Evolutionary conservation across 83 land plant genomes (phyloP), one percentile per base, ranked within the genome.

Genomic region (Larix sibirica): DNA sequence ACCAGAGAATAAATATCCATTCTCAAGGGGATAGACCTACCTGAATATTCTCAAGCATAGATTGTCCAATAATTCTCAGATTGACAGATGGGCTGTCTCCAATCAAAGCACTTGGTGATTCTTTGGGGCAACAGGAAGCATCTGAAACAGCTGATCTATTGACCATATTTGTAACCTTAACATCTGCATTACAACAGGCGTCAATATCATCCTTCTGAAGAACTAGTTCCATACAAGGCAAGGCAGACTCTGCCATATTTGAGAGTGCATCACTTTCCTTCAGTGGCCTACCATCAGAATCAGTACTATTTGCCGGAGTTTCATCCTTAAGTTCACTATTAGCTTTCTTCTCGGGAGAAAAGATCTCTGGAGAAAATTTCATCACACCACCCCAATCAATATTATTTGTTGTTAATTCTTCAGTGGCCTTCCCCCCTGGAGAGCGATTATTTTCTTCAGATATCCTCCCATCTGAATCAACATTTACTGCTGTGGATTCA

Each of bases 1-100:
- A 40, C n/a, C 3, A 81, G 16, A 65, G 50, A 42, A 18, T 24
- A n/a, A 20, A 67, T 23, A 66, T 18, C 33, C 20, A 1, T 36
- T 65, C 24, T 36, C 17, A 80, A 17, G 12, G 26, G 40, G 47
- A 62, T 5, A 80, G 33, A 47, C 44, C 77, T 84, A 84, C 86
- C 85, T 84, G 85, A 60, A 84, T 81, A 21, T 82, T 83, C 14
- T 84, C 86, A 58, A 70, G 44, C 79, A 84, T 84, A 16, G 86
- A 70, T 38, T 84, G 80, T 20, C 86, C 86, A 26, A 84, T 86
- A 8, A 85, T 56, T 69, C 70, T 40, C 62, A 81, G 70, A 54
- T 54, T 33, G 44, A 56, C 69, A 50, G 54, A 26, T 40, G 83
- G 56, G 26, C 50, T 36, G 4, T 79, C 70, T n/a, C 44, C 31